These are phyloP conservation scores for Veloporphyrellus conicus DNA, from an alignment of 1,284 basidiomycete genomes.

Conservation along the genomic window DNA sequence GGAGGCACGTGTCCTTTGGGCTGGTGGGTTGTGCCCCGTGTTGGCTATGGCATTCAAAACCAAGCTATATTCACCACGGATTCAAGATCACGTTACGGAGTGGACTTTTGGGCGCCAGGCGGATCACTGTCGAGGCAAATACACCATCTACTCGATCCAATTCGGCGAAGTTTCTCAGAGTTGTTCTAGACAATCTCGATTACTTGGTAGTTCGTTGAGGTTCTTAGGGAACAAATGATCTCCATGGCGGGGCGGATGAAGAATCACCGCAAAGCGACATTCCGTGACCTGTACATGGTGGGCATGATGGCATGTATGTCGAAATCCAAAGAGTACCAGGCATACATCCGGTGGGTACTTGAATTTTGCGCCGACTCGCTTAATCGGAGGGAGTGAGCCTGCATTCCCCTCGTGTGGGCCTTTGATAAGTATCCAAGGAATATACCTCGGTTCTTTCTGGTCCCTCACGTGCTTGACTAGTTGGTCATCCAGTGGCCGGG, in stretches of 20 bases:
- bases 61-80: constrained; percentile 13
- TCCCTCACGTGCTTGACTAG: constrained; percentile 32
- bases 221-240: too few species aligned
- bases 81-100: constrained; percentile 13
- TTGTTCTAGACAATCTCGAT: not conserved
- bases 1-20: not conserved
- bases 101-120: not conserved
- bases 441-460: not conserved
- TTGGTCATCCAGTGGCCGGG: constrained; percentile 56
- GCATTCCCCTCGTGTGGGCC: constrained; percentile 63
- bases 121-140: constrained; percentile 8
- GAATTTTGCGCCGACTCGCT: too few species aligned
- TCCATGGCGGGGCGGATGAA: too few species aligned
- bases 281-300: too few species aligned
- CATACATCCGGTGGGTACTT: not conserved
- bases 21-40: not conserved
- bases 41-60: constrained; percentile 6
- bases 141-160: constrained; percentile 1
- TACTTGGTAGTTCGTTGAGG: not conserved
- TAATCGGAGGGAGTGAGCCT: constrained; percentile 49
- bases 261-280: not conserved
- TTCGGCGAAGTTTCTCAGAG: not conserved
- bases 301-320: not conserved
- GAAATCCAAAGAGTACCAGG: constrained; percentile 8
- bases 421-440: constrained; percentile 58